Base-by-base conservation (phyloP, 2,329 filamentous ascomycete genomes). In the Xylaria sp. region DNA sequence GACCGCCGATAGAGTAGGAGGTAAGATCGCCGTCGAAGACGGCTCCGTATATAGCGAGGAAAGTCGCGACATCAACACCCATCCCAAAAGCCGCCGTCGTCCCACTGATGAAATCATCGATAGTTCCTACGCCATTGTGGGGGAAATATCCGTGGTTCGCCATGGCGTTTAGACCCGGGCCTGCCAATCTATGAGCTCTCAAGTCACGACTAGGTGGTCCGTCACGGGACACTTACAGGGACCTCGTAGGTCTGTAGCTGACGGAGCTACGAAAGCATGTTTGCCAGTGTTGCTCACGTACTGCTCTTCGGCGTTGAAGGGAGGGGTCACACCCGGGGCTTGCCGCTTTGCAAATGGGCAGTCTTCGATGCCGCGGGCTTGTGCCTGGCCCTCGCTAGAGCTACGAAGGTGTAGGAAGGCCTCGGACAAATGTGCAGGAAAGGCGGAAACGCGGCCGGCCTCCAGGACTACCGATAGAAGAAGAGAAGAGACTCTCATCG, bases 121-220 rank as follows among this genome's bases (percentile, higher is more conserved):
- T 63, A 12, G 65, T 63, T 15, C 23, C 65, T n/a, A 64, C 45
- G 28, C 65, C 65, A 18, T 62, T 55, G 50, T 65, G 65, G 13
- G 65, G 65, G 20, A 67, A 30, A 4, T 67, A 67, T 28, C 60
- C 60, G n/a, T 67, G 65, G 32, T 67, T 67, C 12, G 60, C 60
- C 60, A 67, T 60, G 41, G 56, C 55, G 23, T 67, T 62, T 15
- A 62, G 28, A 18, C 60, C 60, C 28, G 60, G 60, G 25, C 60
- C 60, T 67, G 30, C 32, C 18, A 30, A 41, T 15, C 7, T 43
- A 46, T 62, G 45, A 62, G 20, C 23, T 50, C 25, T 50, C 25
- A n/a, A 30, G 8, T 28, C 46, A 30, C 25, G 46, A 28, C 4
- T 50, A 3, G 18, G 12, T 32, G 23, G 23, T 45, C n/a, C 4